Evolutionary conservation across 2,329 filamentous ascomycete genomes (phyloP), one percentile per base, ranked within the genome.

Genomic region (Lasiodiplodia sp.): DNA sequence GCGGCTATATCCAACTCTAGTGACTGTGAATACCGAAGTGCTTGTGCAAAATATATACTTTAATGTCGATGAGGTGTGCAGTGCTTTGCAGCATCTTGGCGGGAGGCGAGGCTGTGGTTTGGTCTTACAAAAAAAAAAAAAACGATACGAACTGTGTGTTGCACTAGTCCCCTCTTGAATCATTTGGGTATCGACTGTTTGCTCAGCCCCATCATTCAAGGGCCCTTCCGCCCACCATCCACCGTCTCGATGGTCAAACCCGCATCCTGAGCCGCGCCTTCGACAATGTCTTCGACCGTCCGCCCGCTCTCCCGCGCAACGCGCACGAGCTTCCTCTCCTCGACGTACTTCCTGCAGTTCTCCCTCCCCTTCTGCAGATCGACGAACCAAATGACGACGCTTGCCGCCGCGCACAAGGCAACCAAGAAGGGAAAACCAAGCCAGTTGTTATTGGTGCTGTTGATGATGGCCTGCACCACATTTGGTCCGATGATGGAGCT

Each of bases 381-480:
- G 0, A 68, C 67, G 25, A 68, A 68, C 67, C 67, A 68, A 25
- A 68, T 65, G 11, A 68, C 67, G 4, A 68, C n/a, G 51, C 58
- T 65, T 23, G 67, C 67, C 10, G 51, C 37, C 2, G 67, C 34
- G 18, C 51, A 57, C 38, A 68, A 16, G 1, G 49, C 67, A 4
- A 68, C 52, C 31, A 69, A 18, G 40, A 69, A 69, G 2, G 68
- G 62, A 18, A 69, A 69, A 8, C 68, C 64, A n/a, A 67, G 44
- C 68, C 62, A 88, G 66, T 87, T 86, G 73, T 90, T 86, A 2
- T 78, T 83, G 6, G 83, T 84, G 0, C 86, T 86, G 74, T 91
- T 89, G 68, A 92, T 91, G 69, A 92, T 92, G 6, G 89, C 90
- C 70, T 85, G 88, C 68, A 86, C 88, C n/a, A 92, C 88, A 31